phyloP scores from a whole-genome alignment of 2,329 filamentous ascomycete species.

The Fusarium zealandicum region DNA sequence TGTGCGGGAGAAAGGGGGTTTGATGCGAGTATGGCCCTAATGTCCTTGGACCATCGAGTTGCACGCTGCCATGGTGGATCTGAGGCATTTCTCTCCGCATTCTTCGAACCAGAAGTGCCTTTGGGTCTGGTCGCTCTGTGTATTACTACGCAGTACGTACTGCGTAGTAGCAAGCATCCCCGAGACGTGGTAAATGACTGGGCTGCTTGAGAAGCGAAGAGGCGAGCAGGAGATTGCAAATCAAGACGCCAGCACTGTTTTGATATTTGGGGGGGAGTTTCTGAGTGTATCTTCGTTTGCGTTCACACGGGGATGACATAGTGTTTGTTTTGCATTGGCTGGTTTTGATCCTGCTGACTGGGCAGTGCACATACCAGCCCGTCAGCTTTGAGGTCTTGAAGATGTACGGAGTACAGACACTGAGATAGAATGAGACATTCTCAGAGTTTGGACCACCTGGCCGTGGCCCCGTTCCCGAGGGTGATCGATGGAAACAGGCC shows the following conservation, averaged over 20 bases:
- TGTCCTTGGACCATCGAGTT: constrained; percentile 16
- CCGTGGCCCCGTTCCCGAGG: neutral
- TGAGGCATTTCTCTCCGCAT: constrained; percentile 48
- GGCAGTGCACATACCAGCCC: neutral
- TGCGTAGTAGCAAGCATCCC: neutral
- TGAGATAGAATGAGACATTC: neutral
- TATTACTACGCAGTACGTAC: too few relatives aligned
- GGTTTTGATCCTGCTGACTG: constrained; percentile 1
- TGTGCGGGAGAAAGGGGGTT: constrained; percentile 35
- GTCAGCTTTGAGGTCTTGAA: neutral
- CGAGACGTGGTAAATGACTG: neutral
- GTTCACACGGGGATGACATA: neutral
- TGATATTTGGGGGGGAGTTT: neutral
- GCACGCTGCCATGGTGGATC: constrained; percentile 34
- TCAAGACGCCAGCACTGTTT: neutral
- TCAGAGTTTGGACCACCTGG: neutral
- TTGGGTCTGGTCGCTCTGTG: neutral
- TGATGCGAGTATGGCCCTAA: constrained; percentile 21
- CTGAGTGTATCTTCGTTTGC: neutral
- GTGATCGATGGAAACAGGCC: constrained; percentile 15
- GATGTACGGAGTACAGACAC: neutral
- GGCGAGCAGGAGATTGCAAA: neutral
- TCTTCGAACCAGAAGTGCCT: constrained; percentile 20
- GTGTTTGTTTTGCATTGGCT: neutral
- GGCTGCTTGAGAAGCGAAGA: neutral